These are phyloP conservation scores for Monosporascus sp. DNA, from an alignment of 2,329 filamentous ascomycete genomes.

Conservation along the genomic window DNA sequence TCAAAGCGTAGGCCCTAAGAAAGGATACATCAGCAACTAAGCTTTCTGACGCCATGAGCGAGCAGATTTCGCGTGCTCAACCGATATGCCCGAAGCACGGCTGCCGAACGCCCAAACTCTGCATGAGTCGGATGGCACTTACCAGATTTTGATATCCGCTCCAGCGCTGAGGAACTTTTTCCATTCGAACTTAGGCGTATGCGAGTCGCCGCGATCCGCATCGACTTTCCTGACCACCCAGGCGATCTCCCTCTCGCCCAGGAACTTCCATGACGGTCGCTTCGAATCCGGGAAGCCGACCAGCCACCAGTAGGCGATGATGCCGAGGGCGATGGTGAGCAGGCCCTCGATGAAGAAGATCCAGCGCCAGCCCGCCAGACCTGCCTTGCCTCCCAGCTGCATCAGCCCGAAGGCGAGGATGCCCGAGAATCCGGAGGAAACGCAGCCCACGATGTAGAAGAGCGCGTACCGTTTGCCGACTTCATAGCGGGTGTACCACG, in stretches of 20 bases:
- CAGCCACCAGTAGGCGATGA: conserved; percentile 36
- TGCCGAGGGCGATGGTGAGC: conserved; percentile 46
- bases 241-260: conserved; percentile 32
- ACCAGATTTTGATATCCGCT: conserved; percentile 40
- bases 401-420: conserved; percentile 67
- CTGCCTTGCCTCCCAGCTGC: conserved; percentile 54
- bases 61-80: neutral
- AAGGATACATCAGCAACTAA: conserved; percentile 38
- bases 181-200: conserved; percentile 40
- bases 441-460: conserved; percentile 65
- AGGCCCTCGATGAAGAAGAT: conserved; percentile 57
- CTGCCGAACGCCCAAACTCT: too few relatives aligned
- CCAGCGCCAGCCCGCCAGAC: conserved; percentile 60
- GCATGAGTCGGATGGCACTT: neutral
- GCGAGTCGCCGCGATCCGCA: conserved; percentile 41
- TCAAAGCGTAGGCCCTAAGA: conserved; percentile 54
- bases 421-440: conserved; percentile 61
- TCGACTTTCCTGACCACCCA: conserved; percentile 37
- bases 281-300: conserved; percentile 46
- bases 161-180: conserved; percentile 30
- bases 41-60: conserved; percentile 24
- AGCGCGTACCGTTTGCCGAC: conserved; percentile 63
- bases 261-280: conserved; percentile 33
- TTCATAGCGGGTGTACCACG: conserved; percentile 68
- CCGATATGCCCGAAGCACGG: neutral